Conservation (phyloP, 2,329 filamentous ascomycete genomes). For the Colletotrichum nymphaeae region DNA sequence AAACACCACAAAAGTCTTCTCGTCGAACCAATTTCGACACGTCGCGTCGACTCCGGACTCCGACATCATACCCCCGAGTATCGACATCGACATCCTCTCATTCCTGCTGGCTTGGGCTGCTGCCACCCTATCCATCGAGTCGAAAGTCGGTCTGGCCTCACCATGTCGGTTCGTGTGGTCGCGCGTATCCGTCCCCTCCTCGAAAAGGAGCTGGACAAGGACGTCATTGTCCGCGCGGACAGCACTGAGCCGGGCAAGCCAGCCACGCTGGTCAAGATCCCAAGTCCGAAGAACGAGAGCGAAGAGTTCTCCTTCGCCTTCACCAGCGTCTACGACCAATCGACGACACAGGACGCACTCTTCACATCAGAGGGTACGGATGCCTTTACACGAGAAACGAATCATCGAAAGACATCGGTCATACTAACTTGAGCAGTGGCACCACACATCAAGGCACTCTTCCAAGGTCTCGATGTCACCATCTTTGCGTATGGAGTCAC, state of each 20-base stretch:
- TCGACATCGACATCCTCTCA: neutral
- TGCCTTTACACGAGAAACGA: conserved; percentile 4
- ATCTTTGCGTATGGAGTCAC: conserved; percentile 95
- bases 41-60: conserved; percentile 11
- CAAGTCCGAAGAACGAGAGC: conserved; percentile 90
- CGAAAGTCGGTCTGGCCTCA: conserved; percentile 28
- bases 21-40: conserved; percentile 7
- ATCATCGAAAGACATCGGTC: conserved; percentile 17
- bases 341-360: conserved; percentile 84
- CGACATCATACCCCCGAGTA: neutral
- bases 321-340: conserved; percentile 88
- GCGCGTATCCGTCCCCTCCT: conserved; percentile 91
- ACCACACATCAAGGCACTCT: conserved; percentile 90
- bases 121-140: neutral
- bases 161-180: conserved; percentile 83
- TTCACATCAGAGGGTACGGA: conserved; percentile 87
- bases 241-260: conserved; percentile 70
- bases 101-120: neutral
- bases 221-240: conserved; percentile 82
- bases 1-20: conserved; percentile 20
- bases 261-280: conserved; percentile 83
- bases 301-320: conserved; percentile 96
- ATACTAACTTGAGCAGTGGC: conserved; percentile 68
- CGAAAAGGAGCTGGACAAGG: conserved; percentile 85
- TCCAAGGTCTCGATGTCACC: conserved; percentile 88